These are phyloP conservation scores for Lactarius trivialis DNA, from an alignment of 768 basidiomycete genomes.

Conservation along the genomic window DNA sequence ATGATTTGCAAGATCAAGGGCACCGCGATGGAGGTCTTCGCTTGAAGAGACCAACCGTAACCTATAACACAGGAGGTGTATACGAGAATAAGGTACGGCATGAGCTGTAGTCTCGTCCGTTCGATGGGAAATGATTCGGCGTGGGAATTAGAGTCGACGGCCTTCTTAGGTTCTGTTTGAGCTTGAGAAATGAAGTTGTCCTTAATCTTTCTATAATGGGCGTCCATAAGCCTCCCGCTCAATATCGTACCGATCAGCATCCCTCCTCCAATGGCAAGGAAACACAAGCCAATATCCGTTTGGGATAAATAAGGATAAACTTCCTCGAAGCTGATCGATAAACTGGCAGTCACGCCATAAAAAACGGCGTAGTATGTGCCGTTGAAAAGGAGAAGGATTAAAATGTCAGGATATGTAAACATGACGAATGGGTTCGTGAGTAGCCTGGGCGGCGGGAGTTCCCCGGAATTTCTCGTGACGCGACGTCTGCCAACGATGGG, in stretches of 20 bases:
- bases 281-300: slow-evolving; percentile 69
- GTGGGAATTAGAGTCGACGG: slow-evolving; percentile 23
- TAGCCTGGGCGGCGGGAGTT: slow-evolving; percentile 29
- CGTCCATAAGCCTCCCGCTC: slow-evolving; percentile 59
- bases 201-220: slow-evolving; percentile 48
- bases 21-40: slow-evolving; percentile 41
- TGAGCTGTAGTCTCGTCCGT: slow-evolving; percentile 44
- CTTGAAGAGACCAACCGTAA: slow-evolving; percentile 58
- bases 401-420: slow-evolving; percentile 49
- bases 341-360: slow-evolving; percentile 53
- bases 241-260: slow-evolving; percentile 52
- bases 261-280: slow-evolving; percentile 68
- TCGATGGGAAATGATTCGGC: slow-evolving; percentile 51
- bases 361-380: slow-evolving; percentile 49
- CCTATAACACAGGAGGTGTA: slow-evolving; percentile 39
- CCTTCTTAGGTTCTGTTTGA: slow-evolving; percentile 25
- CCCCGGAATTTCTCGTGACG: background rate
- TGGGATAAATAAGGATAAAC: slow-evolving; percentile 56
- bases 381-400: slow-evolving; percentile 48
- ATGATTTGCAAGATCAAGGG: slow-evolving; percentile 46
- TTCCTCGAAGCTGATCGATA: slow-evolving; percentile 52
- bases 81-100: slow-evolving; percentile 38
- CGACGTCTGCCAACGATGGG: slow-evolving; percentile 28
- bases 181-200: slow-evolving; percentile 22
- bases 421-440: slow-evolving; percentile 52